Evolutionary conservation across 331 rosid species (phyloP), one percentile per base, ranked within the genome.

Genomic region (Malus hybrid): DNA sequence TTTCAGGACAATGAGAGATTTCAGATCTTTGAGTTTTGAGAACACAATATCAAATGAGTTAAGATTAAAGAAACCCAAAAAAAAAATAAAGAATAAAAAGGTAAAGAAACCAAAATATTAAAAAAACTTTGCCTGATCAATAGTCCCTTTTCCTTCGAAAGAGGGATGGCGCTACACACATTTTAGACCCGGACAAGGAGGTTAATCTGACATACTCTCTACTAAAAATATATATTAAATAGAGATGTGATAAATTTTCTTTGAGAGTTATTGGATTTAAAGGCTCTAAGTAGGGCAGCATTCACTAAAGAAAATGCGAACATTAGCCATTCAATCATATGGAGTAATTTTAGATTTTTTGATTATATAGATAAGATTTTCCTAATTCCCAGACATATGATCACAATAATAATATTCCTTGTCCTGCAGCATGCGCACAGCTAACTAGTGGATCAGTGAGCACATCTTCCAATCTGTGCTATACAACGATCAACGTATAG

Each of bases 381-480:
- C 56, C 66, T 30, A 74, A 19, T 13, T 46, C 15, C 30, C 64
- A 44, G 50, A 66, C 67, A 71, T 53, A 63, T n/a, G 77, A 80
- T 80, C 70, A 42, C 48, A 42, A 42, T 42, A 42, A 58, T 58
- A 57, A 18, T 80, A 75, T 44, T 70, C 58, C 53, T 75, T 46
- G 60, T 44, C 76, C 30, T 28, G 48, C 48, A 42, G 63, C 22
- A 36, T 72, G 63, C 48, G 32, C 26, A 22, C 63, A 58, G 63
- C 63, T 22, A 22, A 6, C 48, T 42, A 42, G 48, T 42, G 48
- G 48, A 42, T 42, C 48, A 42, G 48, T 42, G 14, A 42, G 14
- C 48, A 10, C 48, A 42, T 42, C 14, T 42, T 42, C 48, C 48
- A 14, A 42, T 42, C 48, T 42, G 11, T 19, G 61, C 12, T 19